Evolutionary conservation across 1,284 basidiomycete genomes (phyloP).

Genomic region (Naganishia liquefaciens): DNA sequence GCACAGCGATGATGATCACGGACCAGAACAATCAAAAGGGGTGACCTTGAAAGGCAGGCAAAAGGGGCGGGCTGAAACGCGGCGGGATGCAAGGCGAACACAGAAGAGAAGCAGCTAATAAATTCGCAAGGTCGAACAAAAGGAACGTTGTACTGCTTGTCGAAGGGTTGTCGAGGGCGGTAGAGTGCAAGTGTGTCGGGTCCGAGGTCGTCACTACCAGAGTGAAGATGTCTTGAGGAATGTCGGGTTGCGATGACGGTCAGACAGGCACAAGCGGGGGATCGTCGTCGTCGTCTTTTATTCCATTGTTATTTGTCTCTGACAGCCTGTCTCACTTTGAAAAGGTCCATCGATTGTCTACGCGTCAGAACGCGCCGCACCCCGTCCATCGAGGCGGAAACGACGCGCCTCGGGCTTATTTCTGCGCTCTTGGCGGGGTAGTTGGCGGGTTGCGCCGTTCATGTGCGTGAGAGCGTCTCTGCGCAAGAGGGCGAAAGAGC

Average conservation of each 20-base stretch:
- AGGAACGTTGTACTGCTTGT: constrained; percentile 4
- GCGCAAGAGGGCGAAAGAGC: background rate
- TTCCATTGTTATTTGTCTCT: constrained; percentile 27
- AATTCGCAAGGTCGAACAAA: no score
- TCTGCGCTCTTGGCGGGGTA: background rate
- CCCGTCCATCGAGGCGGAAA: constrained; percentile 16
- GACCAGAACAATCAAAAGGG: constrained; percentile 6
- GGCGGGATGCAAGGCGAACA: background rate
- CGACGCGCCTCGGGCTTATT: background rate
- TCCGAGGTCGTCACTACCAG: constrained; percentile 18
- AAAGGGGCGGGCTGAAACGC: constrained; percentile 15
- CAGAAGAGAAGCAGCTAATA: no score
- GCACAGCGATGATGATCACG: constrained; percentile 21
- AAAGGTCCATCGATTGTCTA: constrained; percentile 24
- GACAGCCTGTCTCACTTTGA: constrained; percentile 14
- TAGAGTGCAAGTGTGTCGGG: constrained; percentile 18
- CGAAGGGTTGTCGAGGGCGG: constrained; percentile 24
- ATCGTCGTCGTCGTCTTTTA: constrained; percentile 11
- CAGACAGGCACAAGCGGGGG: background rate
- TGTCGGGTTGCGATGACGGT: background rate
- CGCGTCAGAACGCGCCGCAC: background rate
- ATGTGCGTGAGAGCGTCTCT: no score
- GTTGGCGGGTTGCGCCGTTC: background rate
- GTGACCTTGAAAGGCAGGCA: constrained; percentile 1
- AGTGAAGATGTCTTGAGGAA: constrained; percentile 11